Evolutionary conservation across 805 yeast species (phyloP), one percentile per base, ranked within the genome.

Genomic region (Saccharomycopsis selenospora): DNA sequence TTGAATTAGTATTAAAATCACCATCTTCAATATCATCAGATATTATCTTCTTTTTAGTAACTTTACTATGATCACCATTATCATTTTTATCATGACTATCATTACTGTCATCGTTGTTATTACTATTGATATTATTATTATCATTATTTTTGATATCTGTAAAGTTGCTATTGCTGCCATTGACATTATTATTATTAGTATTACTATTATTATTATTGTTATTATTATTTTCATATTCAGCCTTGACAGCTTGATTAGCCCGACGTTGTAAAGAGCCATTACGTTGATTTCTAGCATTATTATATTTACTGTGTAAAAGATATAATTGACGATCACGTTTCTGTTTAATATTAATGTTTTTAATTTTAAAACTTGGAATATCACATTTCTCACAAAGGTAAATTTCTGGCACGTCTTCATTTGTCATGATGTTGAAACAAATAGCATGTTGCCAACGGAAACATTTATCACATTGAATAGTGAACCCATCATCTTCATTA

Each of bases 361-460:
- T 67, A 22, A 54, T 49, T 42, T 66, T 61, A 25, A 75, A 55
- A 36, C 64, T 61, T 50, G 76, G 64, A 17, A 76, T 76, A 49
- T 82, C 82, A 66, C 98, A 90, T 42, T 72, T 72, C 59, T 85
- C 85, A 61, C 98, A 90, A 25, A 77, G 69, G 61, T 85, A 90
- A 46, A 78, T 79, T 48, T 88, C 96, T 0, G 96, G 96, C 0
- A 81, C 95, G 44, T 84, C 81, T 36, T 77, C 83, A 50, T 76
- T 78, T 41, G 81, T 76, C 41, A 71, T 71, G 49, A 85, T 86
- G 5, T 83, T 84, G 77, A 88, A 86, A 65, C 98, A 90, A n/a
- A 77, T 71, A 24, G 93, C 89, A 66, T 90, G 98, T 62, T 90
- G 96, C 97, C 97, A 90, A 53, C 95, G 77, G 63, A 77, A 82